A percentile compares a stretch with the other conserved stretches of the same genome.
Evolutionary conservation across 176 grass and related monocot genomes (phyloP).

Genomic region (Cenchrus fungigraminus): DNA sequence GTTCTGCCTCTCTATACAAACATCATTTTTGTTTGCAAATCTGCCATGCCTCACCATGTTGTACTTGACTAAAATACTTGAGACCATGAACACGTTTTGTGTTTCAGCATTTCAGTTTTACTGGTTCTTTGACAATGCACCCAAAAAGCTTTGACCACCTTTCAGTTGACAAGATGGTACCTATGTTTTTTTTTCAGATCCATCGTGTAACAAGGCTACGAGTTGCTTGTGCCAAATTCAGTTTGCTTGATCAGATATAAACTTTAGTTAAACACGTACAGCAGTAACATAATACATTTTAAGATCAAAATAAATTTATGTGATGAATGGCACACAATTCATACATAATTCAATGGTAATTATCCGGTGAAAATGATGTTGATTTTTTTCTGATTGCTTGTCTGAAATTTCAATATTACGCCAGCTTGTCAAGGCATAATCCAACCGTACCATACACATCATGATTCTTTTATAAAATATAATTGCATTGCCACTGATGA

Average conservation of each 20-base stretch:
- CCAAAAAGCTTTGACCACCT: not conserved
- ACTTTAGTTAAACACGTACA: not conserved
- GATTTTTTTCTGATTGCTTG: not conserved
- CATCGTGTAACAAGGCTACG: not conserved
- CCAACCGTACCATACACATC: not conserved
- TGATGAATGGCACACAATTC: not conserved
- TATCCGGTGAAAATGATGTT: not conserved
- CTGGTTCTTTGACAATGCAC: slow-evolving; percentile 17
- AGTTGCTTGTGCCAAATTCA: not conserved
- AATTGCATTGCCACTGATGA: not conserved
- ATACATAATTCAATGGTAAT: not conserved
- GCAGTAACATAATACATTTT: not conserved
- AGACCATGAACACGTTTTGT: not conserved
- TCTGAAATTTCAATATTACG: not conserved
- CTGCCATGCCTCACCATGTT: not conserved
- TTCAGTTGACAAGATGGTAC: not conserved
- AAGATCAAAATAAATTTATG: not conserved
- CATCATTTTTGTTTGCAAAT: slow-evolving; percentile 12
- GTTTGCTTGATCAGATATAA: not conserved
- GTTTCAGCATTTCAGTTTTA: not conserved
- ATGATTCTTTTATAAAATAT: not conserved
- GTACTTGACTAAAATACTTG: not conserved
- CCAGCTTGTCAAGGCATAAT: not conserved
- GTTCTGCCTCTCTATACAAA: slow-evolving; percentile 24
- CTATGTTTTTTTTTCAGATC: not conserved